phyloP scores from a whole-genome alignment of 768 basidiomycete species.

The Pisolithus tinctorius region DNA sequence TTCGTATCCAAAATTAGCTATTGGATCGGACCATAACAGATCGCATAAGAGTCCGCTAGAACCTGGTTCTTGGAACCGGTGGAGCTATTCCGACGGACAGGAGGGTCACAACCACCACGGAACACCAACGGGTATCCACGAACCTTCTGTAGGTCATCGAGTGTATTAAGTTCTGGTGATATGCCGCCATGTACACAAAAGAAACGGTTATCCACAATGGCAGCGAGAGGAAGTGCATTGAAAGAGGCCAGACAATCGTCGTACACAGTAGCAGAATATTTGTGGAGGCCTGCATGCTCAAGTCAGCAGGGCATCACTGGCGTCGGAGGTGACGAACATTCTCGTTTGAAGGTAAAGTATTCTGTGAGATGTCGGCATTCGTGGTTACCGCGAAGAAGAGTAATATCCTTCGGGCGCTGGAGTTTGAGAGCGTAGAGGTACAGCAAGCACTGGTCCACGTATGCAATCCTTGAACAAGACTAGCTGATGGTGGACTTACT shows the following conservation, averaged over 20 bases:
- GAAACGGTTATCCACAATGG: constrained; percentile 90
- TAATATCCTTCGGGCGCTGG: constrained; percentile 75
- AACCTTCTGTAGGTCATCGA: constrained; percentile 69
- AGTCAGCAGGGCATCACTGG: not conserved
- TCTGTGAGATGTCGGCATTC: constrained; percentile 96
- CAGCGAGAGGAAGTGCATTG: constrained; percentile 83
- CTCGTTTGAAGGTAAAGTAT: constrained; percentile 97
- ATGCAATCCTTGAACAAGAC: not conserved
- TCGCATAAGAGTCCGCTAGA: constrained; percentile 91
- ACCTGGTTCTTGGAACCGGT: constrained; percentile 92
- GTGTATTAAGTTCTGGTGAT: constrained; percentile 74
- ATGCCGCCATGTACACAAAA: constrained; percentile 97
- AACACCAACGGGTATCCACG: constrained; percentile 10
- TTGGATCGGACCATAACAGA: constrained; percentile 93
- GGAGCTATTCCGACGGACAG: constrained; percentile 45
- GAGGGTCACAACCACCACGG: constrained; percentile 1
- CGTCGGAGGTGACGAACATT: constrained; percentile 54
- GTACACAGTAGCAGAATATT: constrained; percentile 78
- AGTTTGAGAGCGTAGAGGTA: constrained; percentile 94
- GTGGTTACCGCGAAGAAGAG: constrained; percentile 90
- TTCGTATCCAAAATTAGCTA: constrained; percentile 84
- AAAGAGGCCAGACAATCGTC: constrained; percentile 91
- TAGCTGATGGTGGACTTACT: constrained; percentile 28
- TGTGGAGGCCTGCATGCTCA: constrained; percentile 63
- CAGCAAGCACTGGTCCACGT: constrained; percentile 60